Evolutionary conservation across 2,329 filamentous ascomycete species (phyloP).

Genomic region (Aurifilum marmelostoma): DNA sequence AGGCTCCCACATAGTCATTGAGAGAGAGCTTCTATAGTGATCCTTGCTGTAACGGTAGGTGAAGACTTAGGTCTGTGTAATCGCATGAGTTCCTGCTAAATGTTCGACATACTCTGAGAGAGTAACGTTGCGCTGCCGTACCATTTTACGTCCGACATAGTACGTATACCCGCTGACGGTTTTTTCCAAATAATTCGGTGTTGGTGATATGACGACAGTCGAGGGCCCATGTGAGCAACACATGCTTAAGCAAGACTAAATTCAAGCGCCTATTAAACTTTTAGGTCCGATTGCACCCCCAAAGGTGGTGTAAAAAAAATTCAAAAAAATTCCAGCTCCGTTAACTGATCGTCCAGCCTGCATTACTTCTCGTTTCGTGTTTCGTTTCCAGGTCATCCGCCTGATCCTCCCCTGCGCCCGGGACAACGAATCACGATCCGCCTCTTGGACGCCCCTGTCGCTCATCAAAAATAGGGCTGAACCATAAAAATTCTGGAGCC

Average conservation of each 20-base stretch:
- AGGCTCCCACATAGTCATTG: not conserved
- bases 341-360: not conserved
- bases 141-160: not conserved
- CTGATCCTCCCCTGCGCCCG: too few relatives aligned
- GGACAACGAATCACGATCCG: too few relatives aligned
- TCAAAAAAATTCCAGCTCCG: too few relatives aligned
- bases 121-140: not conserved
- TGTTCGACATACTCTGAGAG: too few relatives aligned
- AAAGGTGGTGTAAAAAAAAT: not conserved
- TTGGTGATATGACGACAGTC: not conserved
- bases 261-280: not conserved
- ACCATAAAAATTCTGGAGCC: too few relatives aligned
- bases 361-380: not conserved
- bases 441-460: too few relatives aligned
- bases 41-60: too few relatives aligned
- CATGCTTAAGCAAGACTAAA: not conserved
- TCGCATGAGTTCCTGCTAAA: too few relatives aligned
- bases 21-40: not conserved
- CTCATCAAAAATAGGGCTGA: not conserved
- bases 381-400: not conserved
- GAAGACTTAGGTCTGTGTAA: too few relatives aligned
- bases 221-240: not conserved
- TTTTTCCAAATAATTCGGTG: not conserved
- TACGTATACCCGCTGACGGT: not conserved
- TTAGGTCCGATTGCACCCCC: not conserved